These are phyloP conservation scores for Magnusiomyces tetraspermus DNA, from an alignment of 1,139 yeast species.

Conservation along the genomic window DNA sequence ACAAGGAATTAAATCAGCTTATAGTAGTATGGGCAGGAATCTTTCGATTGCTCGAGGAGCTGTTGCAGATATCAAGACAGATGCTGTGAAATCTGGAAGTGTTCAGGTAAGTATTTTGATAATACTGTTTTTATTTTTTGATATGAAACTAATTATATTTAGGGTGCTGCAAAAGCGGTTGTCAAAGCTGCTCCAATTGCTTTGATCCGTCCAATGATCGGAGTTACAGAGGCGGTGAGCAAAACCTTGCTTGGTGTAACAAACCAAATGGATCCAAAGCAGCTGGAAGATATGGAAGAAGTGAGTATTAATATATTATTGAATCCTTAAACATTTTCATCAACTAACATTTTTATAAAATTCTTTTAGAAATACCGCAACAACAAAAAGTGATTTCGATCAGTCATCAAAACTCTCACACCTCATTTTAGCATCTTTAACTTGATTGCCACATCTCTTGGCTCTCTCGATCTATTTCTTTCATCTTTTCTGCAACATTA, in stretches of 20 bases:
- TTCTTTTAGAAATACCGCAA: not conserved
- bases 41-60: constrained; percentile 58
- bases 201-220: constrained; percentile 75
- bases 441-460: constrained; percentile 26
- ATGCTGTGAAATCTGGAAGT: constrained; percentile 45
- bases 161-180: constrained; percentile 55
- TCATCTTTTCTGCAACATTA: constrained; percentile 36
- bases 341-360: not conserved
- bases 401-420: not conserved
- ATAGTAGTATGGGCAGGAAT: constrained; percentile 61
- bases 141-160: not conserved
- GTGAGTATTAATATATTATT: not conserved
- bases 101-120: constrained; percentile 34
- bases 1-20: constrained; percentile 68
- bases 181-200: constrained; percentile 74
- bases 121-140: not conserved
- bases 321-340: not conserved
- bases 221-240: constrained; percentile 85
- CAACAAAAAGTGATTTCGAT: not conserved
- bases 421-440: too few relatives aligned
- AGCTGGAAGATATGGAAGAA: constrained; percentile 41
- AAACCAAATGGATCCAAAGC: constrained; percentile 65
- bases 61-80: constrained; percentile 48
- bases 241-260: constrained; percentile 76
- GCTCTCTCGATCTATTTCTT: constrained; percentile 30